Evolutionary conservation across 1,284 basidiomycete genomes (phyloP), one percentile per base, ranked within the genome.

Genomic region (Moniliella sp.): DNA sequence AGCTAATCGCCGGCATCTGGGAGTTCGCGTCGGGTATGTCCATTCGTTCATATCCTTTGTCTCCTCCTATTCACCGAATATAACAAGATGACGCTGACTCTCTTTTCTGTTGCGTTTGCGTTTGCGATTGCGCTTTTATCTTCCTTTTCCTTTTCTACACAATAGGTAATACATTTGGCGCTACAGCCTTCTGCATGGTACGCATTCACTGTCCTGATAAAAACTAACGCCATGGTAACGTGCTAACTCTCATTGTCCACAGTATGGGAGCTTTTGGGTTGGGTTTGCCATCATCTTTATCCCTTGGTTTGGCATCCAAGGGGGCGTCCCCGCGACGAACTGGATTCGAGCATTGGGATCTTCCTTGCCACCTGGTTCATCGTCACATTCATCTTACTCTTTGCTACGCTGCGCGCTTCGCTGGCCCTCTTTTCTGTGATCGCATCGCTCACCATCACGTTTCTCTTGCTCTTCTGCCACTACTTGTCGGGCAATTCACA

Each of bases 1-100:
- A 70, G 50, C 40, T 70, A 32, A 59, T 70, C 15, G 68, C 67
- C 2, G 68, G 69, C 30, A 65, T 69, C 51, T 66, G 68, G 62
- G 67, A 69, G 54, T 82, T 81, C 58, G 75, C 76, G 1, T 66
- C 69, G 26, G 78, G 77, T n/a, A n/a, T n/a, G n/a, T n/a, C n/a
- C n/a, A n/a, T n/a, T n/a, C n/a, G n/a, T n/a, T n/a, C n/a, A n/a
- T n/a, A n/a, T n/a, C n/a, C n/a, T n/a, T n/a, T n/a, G n/a, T n/a
- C n/a, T n/a, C n/a, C n/a, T n/a, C n/a, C n/a, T n/a, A n/a, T n/a
- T n/a, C n/a, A n/a, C n/a, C n/a, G n/a, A n/a, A n/a, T n/a, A n/a
- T n/a, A n/a, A n/a, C n/a, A n/a, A n/a, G n/a, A n/a, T n/a, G n/a
- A n/a, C n/a, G n/a, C n/a, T n/a, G n/a, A n/a, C n/a, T n/a, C n/a